phyloP scores from a whole-genome alignment of 768 basidiomycete species.

The Psilocybe cyanescens region DNA sequence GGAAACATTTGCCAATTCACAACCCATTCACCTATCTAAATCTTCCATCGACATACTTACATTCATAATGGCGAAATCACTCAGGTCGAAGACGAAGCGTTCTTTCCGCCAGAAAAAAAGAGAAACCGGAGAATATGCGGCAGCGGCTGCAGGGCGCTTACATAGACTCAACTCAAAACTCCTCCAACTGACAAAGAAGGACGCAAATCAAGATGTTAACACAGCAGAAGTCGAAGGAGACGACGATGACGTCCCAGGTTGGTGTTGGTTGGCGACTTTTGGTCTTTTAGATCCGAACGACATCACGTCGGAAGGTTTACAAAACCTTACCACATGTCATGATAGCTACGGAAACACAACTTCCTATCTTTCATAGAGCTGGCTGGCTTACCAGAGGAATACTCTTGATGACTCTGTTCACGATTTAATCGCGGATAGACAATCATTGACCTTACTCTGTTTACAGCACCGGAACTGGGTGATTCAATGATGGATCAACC shows the following conservation, averaged over 20 bases:
- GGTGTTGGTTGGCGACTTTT: conserved; percentile 60
- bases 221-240: conserved; percentile 40
- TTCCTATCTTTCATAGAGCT: background rate
- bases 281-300: conserved; percentile 62
- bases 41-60: background rate
- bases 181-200: conserved; percentile 44
- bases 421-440: conserved; percentile 36
- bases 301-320: conserved; percentile 56
- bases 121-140: conserved; percentile 75
- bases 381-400: conserved; percentile 20
- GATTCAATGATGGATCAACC: conserved; percentile 26
- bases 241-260: conserved; percentile 60
- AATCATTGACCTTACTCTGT: conserved; percentile 44
- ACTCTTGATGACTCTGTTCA: conserved; percentile 35
- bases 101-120: conserved; percentile 79
- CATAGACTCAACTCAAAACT: conserved; percentile 75
- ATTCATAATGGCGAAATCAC: conserved; percentile 76
- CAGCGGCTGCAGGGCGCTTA: conserved; percentile 75
- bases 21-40: background rate
- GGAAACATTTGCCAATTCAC: background rate
- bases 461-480: conserved; percentile 35
- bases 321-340: conserved; percentile 28
- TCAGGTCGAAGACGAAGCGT: conserved; percentile 82
- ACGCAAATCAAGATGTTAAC: conserved; percentile 36
- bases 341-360: conserved; percentile 7